Percentiles rank a stretch among this genome's conserved stretches.
Evolutionary conservation across 2,329 filamentous ascomycete genomes (phyloP).

Genomic region (Zalaria sp.): DNA sequence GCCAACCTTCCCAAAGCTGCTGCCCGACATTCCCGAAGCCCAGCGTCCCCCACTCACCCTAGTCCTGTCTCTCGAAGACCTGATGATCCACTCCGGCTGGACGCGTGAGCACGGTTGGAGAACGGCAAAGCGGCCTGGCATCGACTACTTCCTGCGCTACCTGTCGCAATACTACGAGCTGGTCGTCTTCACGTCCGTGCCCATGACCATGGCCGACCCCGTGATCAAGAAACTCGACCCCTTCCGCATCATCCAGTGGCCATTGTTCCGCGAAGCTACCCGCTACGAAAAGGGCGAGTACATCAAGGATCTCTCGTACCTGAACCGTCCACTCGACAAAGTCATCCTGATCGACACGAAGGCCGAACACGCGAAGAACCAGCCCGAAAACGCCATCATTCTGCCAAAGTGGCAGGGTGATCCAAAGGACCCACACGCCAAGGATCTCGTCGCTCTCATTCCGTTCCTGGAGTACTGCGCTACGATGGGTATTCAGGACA

Average conservation of each 20-base stretch:
- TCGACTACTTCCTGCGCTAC: conserved; percentile 96
- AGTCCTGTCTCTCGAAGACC: conserved; percentile 82
- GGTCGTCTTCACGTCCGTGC: conserved; percentile 85
- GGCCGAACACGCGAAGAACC: conserved; percentile 63
- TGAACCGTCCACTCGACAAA: conserved; percentile 91
- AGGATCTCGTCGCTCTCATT: conserved; percentile 74
- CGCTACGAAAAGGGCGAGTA: conserved; percentile 93
- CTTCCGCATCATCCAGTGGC: conserved; percentile 90
- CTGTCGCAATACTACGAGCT: conserved; percentile 96
- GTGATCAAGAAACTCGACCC: conserved; percentile 89
- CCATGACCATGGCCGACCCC: conserved; percentile 71
- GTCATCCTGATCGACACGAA: conserved; percentile 90
- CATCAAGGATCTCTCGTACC: conserved; percentile 96
- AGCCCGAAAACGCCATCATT: conserved; percentile 94
- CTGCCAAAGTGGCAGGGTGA: conserved; percentile 83
- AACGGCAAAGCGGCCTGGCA: conserved; percentile 82
- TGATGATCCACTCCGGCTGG: conserved; percentile 93
- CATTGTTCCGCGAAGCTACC: conserved; percentile 89
- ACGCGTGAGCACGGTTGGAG: conserved; percentile 87
- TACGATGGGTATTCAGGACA: conserved; percentile 81
- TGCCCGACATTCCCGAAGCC: conserved; percentile 66
- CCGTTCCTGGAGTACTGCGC: conserved; percentile 96
- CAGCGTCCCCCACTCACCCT: conserved; percentile 83
- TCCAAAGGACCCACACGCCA: conserved; percentile 47
- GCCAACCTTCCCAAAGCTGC: conserved; percentile 82